These are phyloP conservation scores for Penicillium flavigenum DNA, from an alignment of 495 filamentous ascomycete genomes.

Conservation along the genomic window DNA sequence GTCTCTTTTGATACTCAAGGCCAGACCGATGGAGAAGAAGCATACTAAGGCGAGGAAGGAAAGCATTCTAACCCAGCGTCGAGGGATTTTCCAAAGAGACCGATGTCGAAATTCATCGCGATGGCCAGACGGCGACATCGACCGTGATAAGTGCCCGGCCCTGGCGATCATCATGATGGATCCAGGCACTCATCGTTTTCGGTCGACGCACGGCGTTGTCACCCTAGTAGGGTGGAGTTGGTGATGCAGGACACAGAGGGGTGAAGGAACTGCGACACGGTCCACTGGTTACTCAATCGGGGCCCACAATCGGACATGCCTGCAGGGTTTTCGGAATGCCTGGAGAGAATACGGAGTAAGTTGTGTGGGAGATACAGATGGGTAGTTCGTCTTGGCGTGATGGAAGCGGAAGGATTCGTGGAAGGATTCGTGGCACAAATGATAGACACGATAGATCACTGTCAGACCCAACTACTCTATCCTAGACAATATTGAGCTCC, in stretches of 20 bases:
- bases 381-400: constrained; percentile 1
- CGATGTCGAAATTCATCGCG: constrained; percentile 20
- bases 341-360: constrained; percentile 3
- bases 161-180: constrained; percentile 29
- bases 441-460: too few relatives aligned
- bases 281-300: constrained; percentile 15
- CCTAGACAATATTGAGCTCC: not conserved
- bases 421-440: not conserved
- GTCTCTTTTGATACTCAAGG: constrained; percentile 17
- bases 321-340: constrained; percentile 30
- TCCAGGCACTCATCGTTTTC: constrained; percentile 31
- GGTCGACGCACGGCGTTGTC: constrained; percentile 25
- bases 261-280: constrained; percentile 25
- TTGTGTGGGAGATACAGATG: not conserved
- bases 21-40: constrained; percentile 23
- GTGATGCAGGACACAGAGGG: constrained; percentile 19
- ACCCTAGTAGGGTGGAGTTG: constrained; percentile 22
- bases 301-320: constrained; percentile 22
- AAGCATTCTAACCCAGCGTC: constrained; percentile 32
- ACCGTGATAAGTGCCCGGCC: constrained; percentile 29
- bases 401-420: constrained; percentile 16
- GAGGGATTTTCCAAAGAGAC: constrained; percentile 24
- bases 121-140: constrained; percentile 20
- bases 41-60: constrained; percentile 23
- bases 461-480: not conserved